Conservation (phyloP, 345 rosid species). For the Lenwebbia sp. region DNA sequence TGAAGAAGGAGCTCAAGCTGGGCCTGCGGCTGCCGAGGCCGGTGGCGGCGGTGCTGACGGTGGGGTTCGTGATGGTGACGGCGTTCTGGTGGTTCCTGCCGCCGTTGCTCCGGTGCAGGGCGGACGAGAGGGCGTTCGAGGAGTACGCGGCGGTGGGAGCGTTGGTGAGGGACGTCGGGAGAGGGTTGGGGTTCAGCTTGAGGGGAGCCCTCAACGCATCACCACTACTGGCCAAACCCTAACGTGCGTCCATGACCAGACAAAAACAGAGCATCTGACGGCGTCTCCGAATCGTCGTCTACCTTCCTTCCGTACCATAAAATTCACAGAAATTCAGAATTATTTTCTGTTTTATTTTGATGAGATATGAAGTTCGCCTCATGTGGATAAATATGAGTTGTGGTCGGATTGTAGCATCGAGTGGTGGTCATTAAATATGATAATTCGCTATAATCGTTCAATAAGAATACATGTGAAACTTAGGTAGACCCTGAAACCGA, state of each 20-base stretch:
- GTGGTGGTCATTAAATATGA: no score
- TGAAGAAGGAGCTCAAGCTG: conserved; percentile 28
- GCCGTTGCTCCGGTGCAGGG: conserved; percentile 8
- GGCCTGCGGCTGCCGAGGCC: conserved; percentile 35
- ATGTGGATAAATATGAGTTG: no score
- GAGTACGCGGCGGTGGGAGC: conserved; percentile 24
- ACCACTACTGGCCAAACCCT: not conserved
- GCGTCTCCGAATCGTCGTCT: not conserved
- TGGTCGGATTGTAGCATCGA: no score
- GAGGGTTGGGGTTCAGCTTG: not conserved
- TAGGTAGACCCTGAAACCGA: no score
- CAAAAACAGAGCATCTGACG: not conserved
- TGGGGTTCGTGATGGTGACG: conserved; percentile 15
- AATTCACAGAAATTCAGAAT: not conserved
- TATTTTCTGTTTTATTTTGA: not conserved
- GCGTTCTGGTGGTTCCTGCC: conserved; percentile 30
- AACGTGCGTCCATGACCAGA: not conserved
- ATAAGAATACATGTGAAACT: no score
- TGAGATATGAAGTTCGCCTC: not conserved
- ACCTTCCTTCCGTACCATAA: not conserved
- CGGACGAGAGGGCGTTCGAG: conserved; percentile 20
- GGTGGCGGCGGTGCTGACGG: conserved; percentile 24
- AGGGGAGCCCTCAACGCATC: not conserved
- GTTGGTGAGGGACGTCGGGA: not conserved
- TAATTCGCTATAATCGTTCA: no score